These are phyloP conservation scores for Selaginella tamariscina DNA, from an alignment of 75 land plant genomes.

Conservation along the genomic window DNA sequence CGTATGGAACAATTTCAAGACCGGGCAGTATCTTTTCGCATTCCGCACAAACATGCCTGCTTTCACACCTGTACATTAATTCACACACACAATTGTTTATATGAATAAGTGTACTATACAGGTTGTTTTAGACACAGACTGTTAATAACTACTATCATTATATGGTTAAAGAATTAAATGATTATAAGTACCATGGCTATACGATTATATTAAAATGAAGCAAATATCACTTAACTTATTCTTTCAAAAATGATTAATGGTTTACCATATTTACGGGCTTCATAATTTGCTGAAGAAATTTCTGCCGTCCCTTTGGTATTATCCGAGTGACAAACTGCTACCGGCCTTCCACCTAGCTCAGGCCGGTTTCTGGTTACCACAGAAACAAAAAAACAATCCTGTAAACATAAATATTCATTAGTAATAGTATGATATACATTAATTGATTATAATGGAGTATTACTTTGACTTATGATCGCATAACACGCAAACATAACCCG, in stretches of 20 bases:
- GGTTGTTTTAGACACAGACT: too few relatives aligned
- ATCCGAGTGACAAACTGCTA: slow-evolving; percentile 92
- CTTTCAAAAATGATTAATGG: too few relatives aligned
- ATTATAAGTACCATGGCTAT: too few relatives aligned
- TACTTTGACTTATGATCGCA: too few relatives aligned
- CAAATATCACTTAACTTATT: not conserved
- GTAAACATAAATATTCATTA: slow-evolving; percentile 12
- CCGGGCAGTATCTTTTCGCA: slow-evolving; percentile 85
- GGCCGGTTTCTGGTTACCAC: slow-evolving; percentile 64
- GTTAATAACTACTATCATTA: too few relatives aligned
- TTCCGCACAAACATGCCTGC: slow-evolving; percentile 96
- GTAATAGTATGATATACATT: too few relatives aligned
- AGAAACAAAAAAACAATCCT: slow-evolving; percentile 98
- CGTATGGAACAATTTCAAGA: slow-evolving; percentile 51
- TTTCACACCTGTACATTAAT: slow-evolving; percentile 39
- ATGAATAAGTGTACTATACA: too few relatives aligned
- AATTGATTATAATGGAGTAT: too few relatives aligned
- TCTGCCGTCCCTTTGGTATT: slow-evolving; percentile 90
- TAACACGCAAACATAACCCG: too few relatives aligned
- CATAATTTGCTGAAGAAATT: slow-evolving; percentile 98
- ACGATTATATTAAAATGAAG: too few relatives aligned
- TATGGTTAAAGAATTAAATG: too few relatives aligned
- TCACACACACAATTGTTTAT: too few relatives aligned
- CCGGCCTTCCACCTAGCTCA: slow-evolving; percentile 68
- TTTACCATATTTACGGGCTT: slow-evolving; percentile 78